These are phyloP conservation scores for Claviceps sorghi DNA, from an alignment of 2,329 filamentous ascomycete species.

Conservation along the genomic window DNA sequence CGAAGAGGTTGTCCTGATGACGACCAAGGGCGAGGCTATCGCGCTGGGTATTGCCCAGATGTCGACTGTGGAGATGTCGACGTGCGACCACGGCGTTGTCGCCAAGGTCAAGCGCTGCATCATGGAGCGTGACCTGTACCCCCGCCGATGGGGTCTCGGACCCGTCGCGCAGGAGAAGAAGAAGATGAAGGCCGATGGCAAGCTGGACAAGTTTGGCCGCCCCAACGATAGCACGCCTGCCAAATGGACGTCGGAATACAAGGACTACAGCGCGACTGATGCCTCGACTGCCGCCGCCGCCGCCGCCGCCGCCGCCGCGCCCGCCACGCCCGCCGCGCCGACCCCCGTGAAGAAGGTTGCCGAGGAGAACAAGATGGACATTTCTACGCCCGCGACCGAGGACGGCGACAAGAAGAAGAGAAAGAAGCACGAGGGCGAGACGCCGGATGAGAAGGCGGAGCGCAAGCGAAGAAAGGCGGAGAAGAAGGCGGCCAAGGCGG, in stretches of 20 bases:
- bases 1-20: slow-evolving; percentile 96
- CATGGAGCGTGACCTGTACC: slow-evolving; percentile 98
- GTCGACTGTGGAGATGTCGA: slow-evolving; percentile 93
- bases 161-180: slow-evolving; percentile 94
- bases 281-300: slow-evolving; percentile 29
- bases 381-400: slow-evolving; percentile 25
- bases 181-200: slow-evolving; percentile 97
- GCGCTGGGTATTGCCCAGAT: slow-evolving; percentile 93
- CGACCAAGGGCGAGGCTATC: slow-evolving; percentile 97
- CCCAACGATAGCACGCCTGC: slow-evolving; percentile 85
- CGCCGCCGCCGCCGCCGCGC: slow-evolving; percentile 22
- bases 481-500: slow-evolving; percentile 43
- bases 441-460: slow-evolving; percentile 51
- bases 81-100: slow-evolving; percentile 93
- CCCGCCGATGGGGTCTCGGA: slow-evolving; percentile 88
- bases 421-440: slow-evolving; percentile 73
- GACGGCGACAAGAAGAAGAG: slow-evolving; percentile 50
- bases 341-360: slow-evolving; percentile 16
- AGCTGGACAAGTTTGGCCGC: slow-evolving; percentile 94
- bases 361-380: slow-evolving; percentile 23
- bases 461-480: slow-evolving; percentile 45
- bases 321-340: slow-evolving; percentile 16
- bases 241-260: slow-evolving; percentile 87
- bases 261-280: slow-evolving; percentile 59
- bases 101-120: slow-evolving; percentile 99